phyloP scores from a whole-genome alignment of 805 yeast species.

The Yamadazyma olivae region DNA sequence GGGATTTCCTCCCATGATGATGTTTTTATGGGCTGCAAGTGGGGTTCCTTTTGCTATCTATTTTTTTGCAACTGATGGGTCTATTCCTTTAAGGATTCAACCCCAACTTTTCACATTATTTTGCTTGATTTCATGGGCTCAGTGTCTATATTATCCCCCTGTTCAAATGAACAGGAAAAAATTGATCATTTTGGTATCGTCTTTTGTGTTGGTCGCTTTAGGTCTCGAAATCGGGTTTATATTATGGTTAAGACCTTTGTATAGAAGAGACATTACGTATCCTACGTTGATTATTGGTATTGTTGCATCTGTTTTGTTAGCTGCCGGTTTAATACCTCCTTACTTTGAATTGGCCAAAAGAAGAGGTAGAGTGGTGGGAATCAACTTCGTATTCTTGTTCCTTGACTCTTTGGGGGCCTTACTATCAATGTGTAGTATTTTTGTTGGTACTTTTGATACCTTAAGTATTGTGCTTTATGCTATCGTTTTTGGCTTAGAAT shows the following conservation, averaged over 20 bases:
- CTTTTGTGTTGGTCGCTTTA: conserved; percentile 43
- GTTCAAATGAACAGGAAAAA: conserved; percentile 31
- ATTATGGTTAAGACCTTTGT: conserved; percentile 60
- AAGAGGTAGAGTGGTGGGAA: conserved; percentile 82
- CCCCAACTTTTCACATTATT: conserved; percentile 80
- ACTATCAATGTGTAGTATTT: conserved; percentile 60
- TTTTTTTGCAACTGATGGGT: conserved; percentile 67
- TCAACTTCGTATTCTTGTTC: conserved; percentile 73
- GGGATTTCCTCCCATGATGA: conserved; percentile 87
- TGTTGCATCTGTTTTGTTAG: conserved; percentile 71
- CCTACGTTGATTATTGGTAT: conserved; percentile 80
- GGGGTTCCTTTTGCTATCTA: conserved; percentile 89
- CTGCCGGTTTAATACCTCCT: conserved; percentile 82
- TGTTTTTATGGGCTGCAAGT: conserved; percentile 71
- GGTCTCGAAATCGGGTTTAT: conserved; percentile 72
- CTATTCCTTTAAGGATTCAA: conserved; percentile 78
- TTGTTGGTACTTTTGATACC: conserved; percentile 62
- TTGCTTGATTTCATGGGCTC: conserved; percentile 64
- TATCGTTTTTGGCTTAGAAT: conserved; percentile 68
- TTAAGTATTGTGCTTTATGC: conserved; percentile 77
- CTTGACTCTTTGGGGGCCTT: conserved; percentile 81
- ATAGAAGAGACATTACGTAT: conserved; percentile 56
- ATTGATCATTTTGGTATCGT: conserved; percentile 30
- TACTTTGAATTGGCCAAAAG: conserved; percentile 80
- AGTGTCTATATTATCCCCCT: conserved; percentile 71